Conservation (phyloP, 306 rosid genomes). For the Ammopiptanthus mongolicus region DNA sequence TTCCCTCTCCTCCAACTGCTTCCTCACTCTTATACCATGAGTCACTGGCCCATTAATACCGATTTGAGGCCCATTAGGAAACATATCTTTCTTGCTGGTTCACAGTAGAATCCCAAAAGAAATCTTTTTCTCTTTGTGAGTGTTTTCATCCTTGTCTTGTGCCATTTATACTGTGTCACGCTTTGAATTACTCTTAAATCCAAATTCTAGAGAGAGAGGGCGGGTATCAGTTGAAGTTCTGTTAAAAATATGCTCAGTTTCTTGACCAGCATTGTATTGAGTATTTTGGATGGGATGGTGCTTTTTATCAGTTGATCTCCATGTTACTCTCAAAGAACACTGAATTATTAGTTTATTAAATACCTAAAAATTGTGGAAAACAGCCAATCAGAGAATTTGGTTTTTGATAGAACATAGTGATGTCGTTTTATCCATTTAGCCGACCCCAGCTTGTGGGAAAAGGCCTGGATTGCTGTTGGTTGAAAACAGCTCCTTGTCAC, state of each 20-base stretch:
- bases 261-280: background rate
- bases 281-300: background rate
- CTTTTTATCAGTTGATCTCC: background rate
- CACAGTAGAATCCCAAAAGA: background rate
- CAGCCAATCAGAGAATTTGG: background rate
- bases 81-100: background rate
- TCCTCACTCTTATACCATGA: too few relatives aligned
- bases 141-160: background rate
- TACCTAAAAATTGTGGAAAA: background rate
- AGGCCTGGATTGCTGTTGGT: background rate
- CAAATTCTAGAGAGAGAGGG: too few relatives aligned
- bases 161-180: background rate
- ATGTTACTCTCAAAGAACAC: background rate
- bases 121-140: background rate
- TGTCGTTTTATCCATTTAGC: background rate
- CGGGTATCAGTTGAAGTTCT: too few relatives aligned
- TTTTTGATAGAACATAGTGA: background rate
- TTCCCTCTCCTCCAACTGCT: too few relatives aligned
- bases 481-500: background rate
- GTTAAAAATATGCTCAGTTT: too few relatives aligned
- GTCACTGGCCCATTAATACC: too few relatives aligned
- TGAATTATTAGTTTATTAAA: background rate
- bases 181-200: too few relatives aligned
- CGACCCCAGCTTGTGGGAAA: background rate
- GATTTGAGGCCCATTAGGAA: background rate